Evolutionary conservation across 225 moss, liverwort and hornwort genomes (phyloP).

Genomic region (Physcomitrium patens): DNA sequence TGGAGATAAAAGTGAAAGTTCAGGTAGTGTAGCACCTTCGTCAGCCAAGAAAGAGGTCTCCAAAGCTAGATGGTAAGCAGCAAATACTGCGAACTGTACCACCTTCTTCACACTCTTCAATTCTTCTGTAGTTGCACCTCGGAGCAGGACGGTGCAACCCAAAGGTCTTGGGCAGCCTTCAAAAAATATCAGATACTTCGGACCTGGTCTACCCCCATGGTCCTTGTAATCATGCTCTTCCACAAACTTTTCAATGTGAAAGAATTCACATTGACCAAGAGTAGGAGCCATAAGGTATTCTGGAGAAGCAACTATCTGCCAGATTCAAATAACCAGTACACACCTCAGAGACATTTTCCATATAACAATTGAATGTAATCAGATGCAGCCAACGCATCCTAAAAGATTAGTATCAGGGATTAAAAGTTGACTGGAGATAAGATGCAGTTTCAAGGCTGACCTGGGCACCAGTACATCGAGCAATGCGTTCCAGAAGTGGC

Average conservation of each 20-base stretch:
- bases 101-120: conserved; percentile 89
- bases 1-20: conserved; percentile 57
- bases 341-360: conserved; percentile 7
- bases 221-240: conserved; percentile 83
- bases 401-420: conserved; percentile 5
- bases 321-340: conserved; percentile 31
- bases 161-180: conserved; percentile 88
- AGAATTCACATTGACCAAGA: conserved; percentile 75
- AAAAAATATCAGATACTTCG: conserved; percentile 91
- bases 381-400: conserved; percentile 7
- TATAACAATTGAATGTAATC: neutral
- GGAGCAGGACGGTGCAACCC: conserved; percentile 94
- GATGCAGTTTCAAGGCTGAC: conserved; percentile 43
- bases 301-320: conserved; percentile 76
- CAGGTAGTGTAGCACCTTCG: conserved; percentile 85
- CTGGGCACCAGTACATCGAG: conserved; percentile 86
- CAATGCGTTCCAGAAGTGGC: conserved; percentile 81
- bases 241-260: conserved; percentile 85
- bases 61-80: conserved; percentile 90
- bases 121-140: conserved; percentile 78
- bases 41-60: conserved; percentile 98
- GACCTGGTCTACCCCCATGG: conserved; percentile 63
- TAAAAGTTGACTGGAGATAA: conserved; percentile 4
- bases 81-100: conserved; percentile 85
- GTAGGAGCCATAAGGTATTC: conserved; percentile 78